These are phyloP conservation scores for Kazachstania viticola DNA, from an alignment of 805 yeast genomes.

Conservation along the genomic window DNA sequence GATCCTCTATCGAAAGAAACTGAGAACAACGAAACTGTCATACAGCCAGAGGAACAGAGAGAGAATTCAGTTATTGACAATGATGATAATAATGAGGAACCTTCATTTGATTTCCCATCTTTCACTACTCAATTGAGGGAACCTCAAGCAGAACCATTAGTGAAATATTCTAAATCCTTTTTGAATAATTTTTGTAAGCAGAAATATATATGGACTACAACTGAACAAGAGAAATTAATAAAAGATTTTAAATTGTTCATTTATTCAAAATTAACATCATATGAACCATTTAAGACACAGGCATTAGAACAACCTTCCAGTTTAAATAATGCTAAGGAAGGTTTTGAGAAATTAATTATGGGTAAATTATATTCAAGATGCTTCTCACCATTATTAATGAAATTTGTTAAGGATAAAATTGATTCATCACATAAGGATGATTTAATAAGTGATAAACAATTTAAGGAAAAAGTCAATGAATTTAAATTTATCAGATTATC, in stretches of 20 bases:
- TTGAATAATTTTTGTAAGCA: slow-evolving; percentile 51
- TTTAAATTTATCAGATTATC: slow-evolving; percentile 62
- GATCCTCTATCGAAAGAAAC: slow-evolving; percentile 6
- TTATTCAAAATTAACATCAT: slow-evolving; percentile 44
- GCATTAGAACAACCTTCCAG: slow-evolving; percentile 43
- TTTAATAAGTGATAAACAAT: slow-evolving; percentile 43
- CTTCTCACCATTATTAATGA: slow-evolving; percentile 52
- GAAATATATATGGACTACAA: slow-evolving; percentile 55
- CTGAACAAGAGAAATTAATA: slow-evolving; percentile 69
- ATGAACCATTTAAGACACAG: slow-evolving; percentile 57
- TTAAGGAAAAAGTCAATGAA: slow-evolving; percentile 42
- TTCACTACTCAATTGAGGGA: slow-evolving; percentile 63
- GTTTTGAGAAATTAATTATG: slow-evolving; percentile 87
- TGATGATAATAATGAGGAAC: slow-evolving; percentile 15
- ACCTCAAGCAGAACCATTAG: slow-evolving; percentile 78
- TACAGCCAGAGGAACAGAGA: no score
- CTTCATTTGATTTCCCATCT: slow-evolving; percentile 68
- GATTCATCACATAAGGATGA: slow-evolving; percentile 53
- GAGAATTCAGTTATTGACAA: background rate
- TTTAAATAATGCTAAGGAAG: slow-evolving; percentile 70
- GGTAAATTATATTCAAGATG: slow-evolving; percentile 68
- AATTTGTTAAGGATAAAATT: slow-evolving; percentile 20
- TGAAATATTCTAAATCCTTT: slow-evolving; percentile 76
- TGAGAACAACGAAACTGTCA: background rate
- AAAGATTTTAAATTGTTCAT: slow-evolving; percentile 69